Conservation (phyloP, 2,329 filamentous ascomycete genomes). For the Fusarium oxysporum region DNA sequence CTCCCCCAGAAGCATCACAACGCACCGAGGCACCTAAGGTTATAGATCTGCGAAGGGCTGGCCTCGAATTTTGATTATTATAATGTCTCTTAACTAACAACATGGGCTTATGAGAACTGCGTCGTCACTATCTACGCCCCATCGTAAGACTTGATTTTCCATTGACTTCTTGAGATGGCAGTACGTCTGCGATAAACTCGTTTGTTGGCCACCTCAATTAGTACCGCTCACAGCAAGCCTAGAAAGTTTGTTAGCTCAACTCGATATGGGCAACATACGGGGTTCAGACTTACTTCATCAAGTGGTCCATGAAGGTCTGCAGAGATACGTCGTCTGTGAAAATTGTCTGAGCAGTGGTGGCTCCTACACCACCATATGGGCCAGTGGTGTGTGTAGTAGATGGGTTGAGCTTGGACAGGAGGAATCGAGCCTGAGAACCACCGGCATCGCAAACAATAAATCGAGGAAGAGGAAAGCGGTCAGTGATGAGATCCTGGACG, state of each 20-base stretch:
- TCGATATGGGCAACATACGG: conserved; percentile 47
- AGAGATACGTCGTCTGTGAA: conserved; percentile 98
- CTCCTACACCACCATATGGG: conserved; percentile 87
- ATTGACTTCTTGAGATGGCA: not conserved
- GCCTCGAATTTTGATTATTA: conserved; percentile 3
- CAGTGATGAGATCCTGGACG: conserved; percentile 88
- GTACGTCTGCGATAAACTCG: not conserved
- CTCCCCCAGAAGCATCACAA: no score
- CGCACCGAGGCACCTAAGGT: not conserved
- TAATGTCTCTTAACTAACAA: not conserved
- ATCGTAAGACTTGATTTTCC: not conserved
- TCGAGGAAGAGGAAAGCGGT: conserved; percentile 96
- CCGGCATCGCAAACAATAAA: conserved; percentile 99
- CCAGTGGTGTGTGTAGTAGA: conserved; percentile 96
- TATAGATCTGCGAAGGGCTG: not conserved
- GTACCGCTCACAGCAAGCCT: conserved; percentile 73
- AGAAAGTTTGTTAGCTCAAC: not conserved
- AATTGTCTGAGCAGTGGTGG: conserved; percentile 93
- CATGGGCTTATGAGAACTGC: not conserved
- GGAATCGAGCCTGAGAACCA: conserved; percentile 95
- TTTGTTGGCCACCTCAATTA: conserved; percentile 56
- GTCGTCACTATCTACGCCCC: not conserved
- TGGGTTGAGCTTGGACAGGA: conserved; percentile 96
- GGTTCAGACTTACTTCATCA: conserved; percentile 83
- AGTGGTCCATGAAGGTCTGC: conserved; percentile 99